Conservation (phyloP, 2,329 filamentous ascomycete genomes). For the Cladobotryum mycophilum region DNA sequence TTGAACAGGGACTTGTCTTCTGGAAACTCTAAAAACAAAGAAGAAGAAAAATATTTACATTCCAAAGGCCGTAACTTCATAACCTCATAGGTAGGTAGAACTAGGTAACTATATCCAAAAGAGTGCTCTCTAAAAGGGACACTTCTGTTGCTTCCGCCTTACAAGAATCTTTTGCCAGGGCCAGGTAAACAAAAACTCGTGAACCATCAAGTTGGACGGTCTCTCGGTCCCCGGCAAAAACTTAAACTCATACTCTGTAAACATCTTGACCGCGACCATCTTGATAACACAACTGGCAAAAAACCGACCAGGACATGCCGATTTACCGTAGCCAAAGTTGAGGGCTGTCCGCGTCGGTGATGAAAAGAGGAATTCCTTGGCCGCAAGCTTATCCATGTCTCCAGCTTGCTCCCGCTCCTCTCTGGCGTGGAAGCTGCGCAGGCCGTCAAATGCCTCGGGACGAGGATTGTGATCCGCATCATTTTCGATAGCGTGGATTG, state of each 20-base stretch:
- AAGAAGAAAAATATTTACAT: too few species aligned
- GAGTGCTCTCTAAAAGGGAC: neutral
- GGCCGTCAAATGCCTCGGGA: neutral
- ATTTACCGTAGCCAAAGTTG: slow-evolving; percentile 32
- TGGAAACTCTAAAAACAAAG: too few species aligned
- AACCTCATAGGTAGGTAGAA: too few species aligned
- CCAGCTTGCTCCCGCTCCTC: neutral
- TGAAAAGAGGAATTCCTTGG: neutral
- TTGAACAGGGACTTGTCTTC: too few species aligned
- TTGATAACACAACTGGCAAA: slow-evolving; percentile 46
- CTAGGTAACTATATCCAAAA: too few species aligned
- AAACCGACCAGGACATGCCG: slow-evolving; percentile 45
- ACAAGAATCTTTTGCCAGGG: neutral
- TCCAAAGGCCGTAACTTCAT: too few species aligned
- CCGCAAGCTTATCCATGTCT: neutral
- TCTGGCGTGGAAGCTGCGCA: neutral
- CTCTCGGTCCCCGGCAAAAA: neutral
- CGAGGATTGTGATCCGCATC: neutral
- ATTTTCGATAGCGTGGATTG: neutral
- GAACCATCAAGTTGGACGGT: neutral
- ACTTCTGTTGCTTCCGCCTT: neutral
- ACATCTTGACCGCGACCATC: slow-evolving; percentile 40
- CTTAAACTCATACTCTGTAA: slow-evolving; percentile 44
- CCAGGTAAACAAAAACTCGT: neutral
- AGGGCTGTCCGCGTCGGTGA: neutral